These are phyloP conservation scores for Sonneratia caseolaris DNA, from an alignment of 345 rosid genomes.

Conservation along the genomic window DNA sequence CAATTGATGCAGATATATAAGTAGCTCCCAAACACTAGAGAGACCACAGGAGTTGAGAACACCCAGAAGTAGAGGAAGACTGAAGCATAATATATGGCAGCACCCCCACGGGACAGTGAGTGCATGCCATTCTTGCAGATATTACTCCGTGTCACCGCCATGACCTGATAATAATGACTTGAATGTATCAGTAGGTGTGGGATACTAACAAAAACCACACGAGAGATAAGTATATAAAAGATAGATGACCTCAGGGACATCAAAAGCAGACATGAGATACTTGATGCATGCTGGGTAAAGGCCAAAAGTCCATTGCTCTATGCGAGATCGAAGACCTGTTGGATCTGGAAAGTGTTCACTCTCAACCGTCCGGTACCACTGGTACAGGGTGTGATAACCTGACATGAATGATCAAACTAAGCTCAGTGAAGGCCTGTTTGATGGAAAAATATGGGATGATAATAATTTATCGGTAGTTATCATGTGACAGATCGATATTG, in stretches of 20 bases:
- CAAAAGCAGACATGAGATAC: constrained; percentile 98
- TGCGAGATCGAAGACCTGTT: constrained; percentile 90
- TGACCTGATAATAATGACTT: constrained; percentile 45
- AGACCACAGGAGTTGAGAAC: constrained; percentile 91
- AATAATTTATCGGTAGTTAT: not conserved
- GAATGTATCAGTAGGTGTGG: not conserved
- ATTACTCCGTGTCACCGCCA: constrained; percentile 86
- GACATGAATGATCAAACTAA: constrained; percentile 2
- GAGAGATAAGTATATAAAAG: not conserved
- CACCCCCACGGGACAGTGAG: constrained; percentile 75
- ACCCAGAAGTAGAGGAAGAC: constrained; percentile 99
- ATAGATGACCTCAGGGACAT: constrained; percentile 77
- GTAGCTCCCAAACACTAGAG: constrained; percentile 92
- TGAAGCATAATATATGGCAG: constrained; percentile 76
- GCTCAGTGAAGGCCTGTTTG: not conserved
- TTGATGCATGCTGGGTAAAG: constrained; percentile 97
- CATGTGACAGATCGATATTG: not conserved
- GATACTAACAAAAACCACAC: not conserved
- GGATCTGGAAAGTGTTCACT: constrained; percentile 98
- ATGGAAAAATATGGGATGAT: not conserved
- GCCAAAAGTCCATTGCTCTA: constrained; percentile 97
- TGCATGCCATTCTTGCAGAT: constrained; percentile 77
- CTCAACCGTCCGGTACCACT: constrained; percentile 94
- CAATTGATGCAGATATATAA: constrained; percentile 93
- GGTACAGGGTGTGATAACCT: constrained; percentile 91